Base-by-base conservation (phyloP, 1,139 yeast species). In the Sugiyamaella neomexicana region DNA sequence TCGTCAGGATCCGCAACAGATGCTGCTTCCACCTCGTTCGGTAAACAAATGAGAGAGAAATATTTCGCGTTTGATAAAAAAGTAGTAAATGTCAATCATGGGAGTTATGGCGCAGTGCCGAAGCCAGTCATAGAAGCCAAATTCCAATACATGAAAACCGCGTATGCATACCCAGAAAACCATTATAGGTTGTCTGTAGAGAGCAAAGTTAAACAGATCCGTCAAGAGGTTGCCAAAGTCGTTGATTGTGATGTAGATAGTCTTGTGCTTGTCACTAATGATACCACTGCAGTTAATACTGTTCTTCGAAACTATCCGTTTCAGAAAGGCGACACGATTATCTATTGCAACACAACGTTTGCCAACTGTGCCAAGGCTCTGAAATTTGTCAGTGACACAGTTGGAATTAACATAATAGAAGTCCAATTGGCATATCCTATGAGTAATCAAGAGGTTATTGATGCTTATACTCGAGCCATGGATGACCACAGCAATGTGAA, bases 231-330 rank as follows among this genome's bases (percentile, higher is more conserved):
- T 2, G 76, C 78, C 0, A 62, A 72, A 20, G 55, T 80, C 3
- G 66, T 82, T 37, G 74, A 79, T 46, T 73, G 78, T 53, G 80
- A 78, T 52, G 50, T 55, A 12, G 71, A 70, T 47, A 72, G 75
- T 60, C 62, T 82, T 55, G 85, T 80, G 0, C 66, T 83, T 37
- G 79, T 79, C 1, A 69, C 74, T 10, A 85, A 85, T 64, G 87
- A 89, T 2, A 83, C 89, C 2, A 70, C 78, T 5, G 89, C 84
- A 1, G 75, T 82, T 48, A 84, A 85, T 65, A 72, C 83, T 0
- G 77, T 85, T 1, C 71, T 85, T 54, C 71, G 89, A 58, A 79
- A 85, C 39, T 73, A 71, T 47, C 80, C 80, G 1, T 80, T 83
- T 63, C 53, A 69, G 7, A 70, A 74, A 51, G 83, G 82, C n/a